Evolutionary conservation across 768 basidiomycete genomes (phyloP), one percentile per base, ranked within the genome.

Genomic region (Phylloporus sp.): DNA sequence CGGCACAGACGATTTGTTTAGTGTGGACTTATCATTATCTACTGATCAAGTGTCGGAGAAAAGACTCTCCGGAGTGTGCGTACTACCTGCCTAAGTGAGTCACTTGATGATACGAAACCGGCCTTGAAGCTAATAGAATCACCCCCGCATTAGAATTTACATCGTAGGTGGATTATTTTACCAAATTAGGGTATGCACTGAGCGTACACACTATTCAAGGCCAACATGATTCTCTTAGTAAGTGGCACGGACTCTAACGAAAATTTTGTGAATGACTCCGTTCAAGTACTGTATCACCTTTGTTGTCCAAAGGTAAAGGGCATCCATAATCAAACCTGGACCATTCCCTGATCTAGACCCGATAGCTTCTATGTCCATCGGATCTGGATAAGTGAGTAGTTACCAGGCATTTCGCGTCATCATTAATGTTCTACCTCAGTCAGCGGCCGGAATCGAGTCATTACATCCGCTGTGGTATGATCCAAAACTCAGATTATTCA

Each of bases 311-410:
- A 29, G 53, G 60, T 62, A 45, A 5, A 24, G n/a, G n/a, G n/a
- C n/a, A n/a, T 1, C 15, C 15, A 20, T 15, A 24, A 10, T 29
- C n/a, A 26, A 10, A 13, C 17, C 22, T 35, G 26, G 27, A 26
- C 3, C 5, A 2, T 38, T 31, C 7, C n/a, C 48, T 52, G 13
- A 57, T n/a, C n/a, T n/a, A n/a, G 2, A 0, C 3, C 9, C 18
- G 9, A 35, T 37, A 63, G 61, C 42, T 61, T 61, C 27, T 62
- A 62, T 18, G 46, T 46, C 18, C 61, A 61, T 21, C 58, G 58
- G 29, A 53, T 62, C 20, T 63, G 58, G 57, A n/a, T n/a, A n/a
- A n/a, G n/a, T n/a, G n/a, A n/a, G n/a, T n/a, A n/a, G n/a, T n/a
- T n/a, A n/a, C n/a, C n/a, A n/a, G 59, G 15, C 1, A 5, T 21